Conservation (phyloP, 768 basidiomycete genomes). For the Collybia nuda region DNA sequence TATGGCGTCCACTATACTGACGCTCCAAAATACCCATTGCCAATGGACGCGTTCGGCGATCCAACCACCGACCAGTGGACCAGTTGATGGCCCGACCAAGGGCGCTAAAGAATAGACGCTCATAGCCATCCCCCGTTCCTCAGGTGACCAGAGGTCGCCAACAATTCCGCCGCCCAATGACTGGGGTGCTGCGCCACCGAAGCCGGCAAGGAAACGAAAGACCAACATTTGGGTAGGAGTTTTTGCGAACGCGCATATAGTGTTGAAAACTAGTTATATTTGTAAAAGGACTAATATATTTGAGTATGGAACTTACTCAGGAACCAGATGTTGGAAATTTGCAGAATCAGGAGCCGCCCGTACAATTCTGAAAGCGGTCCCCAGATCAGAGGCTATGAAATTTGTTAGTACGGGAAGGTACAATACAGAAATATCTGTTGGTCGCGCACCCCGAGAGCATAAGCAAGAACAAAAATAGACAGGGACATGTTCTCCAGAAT, state of each 20-base stretch:
- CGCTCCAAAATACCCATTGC: slow-evolving; percentile 65
- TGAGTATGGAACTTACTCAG: slow-evolving; percentile 36
- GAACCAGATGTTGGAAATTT: slow-evolving; percentile 57
- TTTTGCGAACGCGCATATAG: slow-evolving; percentile 48
- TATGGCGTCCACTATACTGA: slow-evolving; percentile 46
- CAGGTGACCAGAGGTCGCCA: slow-evolving; percentile 49
- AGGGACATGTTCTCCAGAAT: slow-evolving; percentile 37
- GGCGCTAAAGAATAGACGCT: slow-evolving; percentile 56
- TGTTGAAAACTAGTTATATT: slow-evolving; percentile 39
- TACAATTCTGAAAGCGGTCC: slow-evolving; percentile 38
- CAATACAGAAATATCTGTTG: neutral
- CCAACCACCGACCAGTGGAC: slow-evolving; percentile 38
- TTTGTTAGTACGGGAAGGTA: neutral
- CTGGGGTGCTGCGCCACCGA: slow-evolving; percentile 67
- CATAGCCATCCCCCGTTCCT: slow-evolving; percentile 52
- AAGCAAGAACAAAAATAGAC: slow-evolving; percentile 43
- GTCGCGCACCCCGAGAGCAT: slow-evolving; percentile 28
- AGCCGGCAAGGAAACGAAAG: slow-evolving; percentile 62
- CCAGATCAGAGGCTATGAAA: slow-evolving; percentile 31
- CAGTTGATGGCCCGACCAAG: slow-evolving; percentile 41
- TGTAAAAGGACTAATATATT: neutral
- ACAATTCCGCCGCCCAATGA: slow-evolving; percentile 58
- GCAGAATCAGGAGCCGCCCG: slow-evolving; percentile 48
- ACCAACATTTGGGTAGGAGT: slow-evolving; percentile 52
- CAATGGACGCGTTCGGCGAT: slow-evolving; percentile 51